Evolutionary conservation across 148 eudicot genomes (phyloP).

Genomic region (Oxyria digyna): DNA sequence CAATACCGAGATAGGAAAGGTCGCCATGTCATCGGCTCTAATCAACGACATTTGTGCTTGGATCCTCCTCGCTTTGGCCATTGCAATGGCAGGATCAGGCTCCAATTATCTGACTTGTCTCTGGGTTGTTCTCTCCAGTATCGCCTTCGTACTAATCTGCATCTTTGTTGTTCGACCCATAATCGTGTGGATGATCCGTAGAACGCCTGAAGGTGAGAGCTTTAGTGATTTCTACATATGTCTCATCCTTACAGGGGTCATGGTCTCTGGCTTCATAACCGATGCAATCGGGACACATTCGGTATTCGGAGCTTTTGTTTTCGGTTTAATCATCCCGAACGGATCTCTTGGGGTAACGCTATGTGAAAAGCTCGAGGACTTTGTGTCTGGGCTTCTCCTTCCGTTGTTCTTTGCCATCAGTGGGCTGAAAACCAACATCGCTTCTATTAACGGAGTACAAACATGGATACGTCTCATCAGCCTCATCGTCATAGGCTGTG

Average conservation of each 20-base stretch:
- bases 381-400: constrained; percentile 55
- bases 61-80: constrained; percentile 57
- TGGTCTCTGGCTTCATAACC: constrained; percentile 56
- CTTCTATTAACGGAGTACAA: not conserved
- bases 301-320: constrained; percentile 67
- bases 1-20: constrained; percentile 47
- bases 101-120: constrained; percentile 28
- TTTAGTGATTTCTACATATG: constrained; percentile 50
- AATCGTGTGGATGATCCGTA: constrained; percentile 37
- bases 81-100: constrained; percentile 41
- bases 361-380: constrained; percentile 59
- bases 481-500: constrained; percentile 24
- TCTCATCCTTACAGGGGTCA: constrained; percentile 46
- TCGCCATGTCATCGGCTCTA: constrained; percentile 66
- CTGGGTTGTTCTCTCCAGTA: constrained; percentile 42
- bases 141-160: constrained; percentile 26
- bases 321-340: constrained; percentile 59
- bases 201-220: constrained; percentile 57
- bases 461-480: constrained; percentile 25
- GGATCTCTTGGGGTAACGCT: constrained; percentile 54
- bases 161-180: constrained; percentile 35
- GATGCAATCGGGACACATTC: constrained; percentile 77
- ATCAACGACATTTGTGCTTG: constrained; percentile 63
- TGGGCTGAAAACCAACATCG: constrained; percentile 42
- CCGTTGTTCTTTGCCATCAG: constrained; percentile 62